These are phyloP conservation scores for Fraxinus xanthoxyloides DNA, from an alignment of 305 asterid genomes.

Conservation along the genomic window DNA sequence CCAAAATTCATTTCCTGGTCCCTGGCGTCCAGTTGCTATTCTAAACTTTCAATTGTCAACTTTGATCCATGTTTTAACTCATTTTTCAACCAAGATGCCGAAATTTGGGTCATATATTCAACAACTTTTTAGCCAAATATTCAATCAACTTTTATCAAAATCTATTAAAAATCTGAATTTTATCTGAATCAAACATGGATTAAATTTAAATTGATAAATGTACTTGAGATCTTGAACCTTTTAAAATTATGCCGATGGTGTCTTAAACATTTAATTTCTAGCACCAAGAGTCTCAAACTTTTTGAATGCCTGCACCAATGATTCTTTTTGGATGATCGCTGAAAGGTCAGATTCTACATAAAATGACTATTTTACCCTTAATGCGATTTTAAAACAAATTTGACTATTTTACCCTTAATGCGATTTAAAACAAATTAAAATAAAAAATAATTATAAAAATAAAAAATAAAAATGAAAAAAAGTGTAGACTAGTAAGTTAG, in stretches of 20 bases:
- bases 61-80: no score
- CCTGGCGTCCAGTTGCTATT: no score
- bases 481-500: neutral
- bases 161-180: no score
- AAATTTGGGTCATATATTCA: no score
- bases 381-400: neutral
- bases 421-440: neutral
- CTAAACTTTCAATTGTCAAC: no score
- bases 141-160: neutral
- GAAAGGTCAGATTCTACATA: neutral
- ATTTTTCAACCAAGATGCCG: no score
- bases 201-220: no score
- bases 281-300: neutral
- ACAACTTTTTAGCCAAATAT: neutral
- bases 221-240: neutral
- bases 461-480: no score
- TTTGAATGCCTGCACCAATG: neutral
- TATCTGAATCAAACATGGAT: no score
- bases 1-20: no score
- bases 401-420: neutral
- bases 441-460: no score
- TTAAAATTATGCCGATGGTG: neutral
- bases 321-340: neutral
- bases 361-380: neutral
- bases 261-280: no score